Evolutionary conservation across 192 early-diverging fungal species (phyloP).

Genomic region (Martensiomyces pterosporus): DNA sequence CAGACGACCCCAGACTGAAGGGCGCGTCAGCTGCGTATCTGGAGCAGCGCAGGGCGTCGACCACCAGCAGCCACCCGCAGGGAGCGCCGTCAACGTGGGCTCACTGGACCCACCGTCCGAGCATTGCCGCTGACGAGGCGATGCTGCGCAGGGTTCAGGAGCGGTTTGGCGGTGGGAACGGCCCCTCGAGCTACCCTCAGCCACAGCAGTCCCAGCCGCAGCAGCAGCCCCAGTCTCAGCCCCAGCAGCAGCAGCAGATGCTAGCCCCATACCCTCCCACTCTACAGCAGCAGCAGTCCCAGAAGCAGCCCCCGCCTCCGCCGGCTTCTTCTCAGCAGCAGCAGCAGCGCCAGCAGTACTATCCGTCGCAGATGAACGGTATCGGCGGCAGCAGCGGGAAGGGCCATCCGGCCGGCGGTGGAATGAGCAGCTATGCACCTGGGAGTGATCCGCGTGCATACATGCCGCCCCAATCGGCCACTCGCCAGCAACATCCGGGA

Average conservation of each 20-base stretch:
- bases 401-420: not conserved
- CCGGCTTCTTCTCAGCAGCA: not conserved
- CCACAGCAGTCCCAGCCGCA: conserved; percentile 2
- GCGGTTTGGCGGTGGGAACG: conserved; percentile 45
- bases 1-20: conserved; percentile 18
- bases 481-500: conserved; percentile 4
- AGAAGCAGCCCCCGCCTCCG: not conserved
- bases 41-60: conserved; percentile 40
- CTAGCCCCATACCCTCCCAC: not conserved
- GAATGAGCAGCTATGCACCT: conserved; percentile 6
- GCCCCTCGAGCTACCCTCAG: not conserved
- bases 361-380: conserved; percentile 1
- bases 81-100: conserved; percentile 15
- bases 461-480: not conserved
- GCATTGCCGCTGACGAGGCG: conserved; percentile 50
- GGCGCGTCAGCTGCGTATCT: conserved; percentile 18
- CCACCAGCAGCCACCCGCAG: conserved; percentile 20
- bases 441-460: conserved; percentile 19
- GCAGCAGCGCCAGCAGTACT: conserved; percentile 7
- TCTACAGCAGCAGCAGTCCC: not conserved
- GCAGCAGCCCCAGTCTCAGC: not conserved
- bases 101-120: conserved; percentile 48
- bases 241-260: not conserved
- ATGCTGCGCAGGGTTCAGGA: conserved; percentile 49
- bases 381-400: conserved; percentile 3